Base-by-base conservation (phyloP, 805 yeast genomes). In the Dipodascus geniculatus region DNA sequence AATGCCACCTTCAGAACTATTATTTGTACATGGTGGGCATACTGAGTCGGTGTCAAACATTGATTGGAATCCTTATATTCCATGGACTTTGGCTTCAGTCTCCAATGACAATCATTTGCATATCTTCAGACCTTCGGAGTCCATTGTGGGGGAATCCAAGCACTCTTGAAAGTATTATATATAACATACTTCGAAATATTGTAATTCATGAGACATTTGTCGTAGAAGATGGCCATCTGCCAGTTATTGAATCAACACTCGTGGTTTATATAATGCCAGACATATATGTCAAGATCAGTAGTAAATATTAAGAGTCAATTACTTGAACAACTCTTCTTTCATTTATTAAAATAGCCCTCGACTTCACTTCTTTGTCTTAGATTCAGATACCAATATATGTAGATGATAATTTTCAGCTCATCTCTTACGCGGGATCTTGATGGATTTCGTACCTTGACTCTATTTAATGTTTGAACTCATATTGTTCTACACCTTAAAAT, bases 31-130 rank as follows among this genome's bases (percentile, higher is more conserved):
- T 67, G 83, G 82, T 2, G 97, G 97, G 0, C 98, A 90, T 66
- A 76, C 83, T 77, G 71, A 84, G n/a, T 89, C 91, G 2, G 87
- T 90, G 2, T 85, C 84, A 58, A 97, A 89, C 61, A 68, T 88
- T 24, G 76, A 80, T 33, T 90, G 97, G 97, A 85, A 86, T 54
- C 77, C 80, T 0, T 81, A 81, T 55, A 85, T 80, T 54, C 78
- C 80, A 2, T 78, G 83, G 78, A 74, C 83, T 76, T 58, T 88
- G 38, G 82, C 87, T 2, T 81, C 88, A 61, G 91, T 85, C 3
- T 80, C 87, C 0, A 88, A 85, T 61, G 96, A 90, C 63, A 90
- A 90, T 64, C 79, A 90, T 1, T 69, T 89, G n/a, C 96, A 90
- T 57, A 67, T 89, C 1, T 90, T 96, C 95, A 79, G 76, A 61